These are phyloP conservation scores for Diutina neorugosa DNA, from an alignment of 1,139 yeast species.

Conservation along the genomic window DNA sequence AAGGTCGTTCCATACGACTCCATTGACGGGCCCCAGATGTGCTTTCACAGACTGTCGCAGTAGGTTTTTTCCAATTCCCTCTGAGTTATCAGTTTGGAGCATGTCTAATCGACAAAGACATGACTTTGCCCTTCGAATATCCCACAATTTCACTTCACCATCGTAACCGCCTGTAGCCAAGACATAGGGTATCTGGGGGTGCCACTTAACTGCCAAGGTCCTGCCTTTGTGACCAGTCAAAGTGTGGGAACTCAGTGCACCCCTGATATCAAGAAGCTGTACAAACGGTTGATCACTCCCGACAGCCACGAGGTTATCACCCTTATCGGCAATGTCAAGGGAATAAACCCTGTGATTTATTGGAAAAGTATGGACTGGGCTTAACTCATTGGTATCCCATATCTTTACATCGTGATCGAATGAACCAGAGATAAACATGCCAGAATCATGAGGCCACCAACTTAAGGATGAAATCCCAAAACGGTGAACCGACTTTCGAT, in stretches of 20 bases:
- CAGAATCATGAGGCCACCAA: conserved; percentile 91
- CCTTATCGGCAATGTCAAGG: conserved; percentile 32
- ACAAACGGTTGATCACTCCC: conserved; percentile 64
- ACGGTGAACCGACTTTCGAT: conserved; percentile 45
- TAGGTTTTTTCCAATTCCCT: conserved; percentile 14
- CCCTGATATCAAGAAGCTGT: conserved; percentile 58
- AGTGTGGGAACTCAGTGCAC: conserved; percentile 61
- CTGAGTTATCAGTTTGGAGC: conserved; percentile 20
- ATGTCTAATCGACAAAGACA: conserved; percentile 54
- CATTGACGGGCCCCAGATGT: conserved; percentile 67
- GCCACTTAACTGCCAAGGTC: conserved; percentile 63
- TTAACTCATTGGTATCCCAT: conserved; percentile 66
- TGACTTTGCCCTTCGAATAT: conserved; percentile 54
- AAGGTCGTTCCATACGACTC: conserved; percentile 53
- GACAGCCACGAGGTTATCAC: conserved; percentile 41
- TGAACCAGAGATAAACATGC: conserved; percentile 74
- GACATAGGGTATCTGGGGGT: conserved; percentile 49
- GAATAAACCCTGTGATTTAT: conserved; percentile 39
- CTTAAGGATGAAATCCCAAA: conserved; percentile 63
- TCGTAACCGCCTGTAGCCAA: conserved; percentile 71
- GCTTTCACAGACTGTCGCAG: conserved; percentile 38
- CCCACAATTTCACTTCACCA: conserved; percentile 65
- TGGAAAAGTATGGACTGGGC: conserved; percentile 55
- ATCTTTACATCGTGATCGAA: conserved; percentile 68
- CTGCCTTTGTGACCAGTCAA: conserved; percentile 53